Evolutionary conservation across 768 basidiomycete genomes (phyloP), one percentile per base, ranked within the genome.

Genomic region (Boletus subparvulus): DNA sequence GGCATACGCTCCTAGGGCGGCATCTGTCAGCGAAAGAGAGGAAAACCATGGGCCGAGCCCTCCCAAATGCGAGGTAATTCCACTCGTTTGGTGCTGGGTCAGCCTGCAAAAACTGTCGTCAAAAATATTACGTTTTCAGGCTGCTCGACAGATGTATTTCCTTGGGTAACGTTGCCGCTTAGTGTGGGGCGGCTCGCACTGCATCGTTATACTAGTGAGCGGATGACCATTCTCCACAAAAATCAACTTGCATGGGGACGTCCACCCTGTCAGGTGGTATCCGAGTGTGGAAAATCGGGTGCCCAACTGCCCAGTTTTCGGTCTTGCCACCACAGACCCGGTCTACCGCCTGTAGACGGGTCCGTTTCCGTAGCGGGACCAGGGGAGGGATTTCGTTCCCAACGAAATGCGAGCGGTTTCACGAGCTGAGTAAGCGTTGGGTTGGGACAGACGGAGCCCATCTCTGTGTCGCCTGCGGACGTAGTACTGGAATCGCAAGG

Each of bases 261-360:
- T 26, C 26, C 4, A 32, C 32, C 11, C 32, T 32, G 35, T 36
- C 47, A 65, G 12, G 35, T 21, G 3, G 50, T 13, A 21, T 56
- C 41, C 21, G 26, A 45, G 50, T 36, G 32, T 6, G 52, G 30
- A 33, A 16, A 10, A 39, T 59, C 47, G 10, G 66, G 66, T 17
- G 62, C 26, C 66, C 66, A 68, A 16, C 62, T 68, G 33, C 3
- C 40, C 28, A 68, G 45, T 33, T 55, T 69, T 14, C 24, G 54
- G 1, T 58, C 66, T 6, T 69, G 52, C 66, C 66, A 68, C 81
- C 81, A 83, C 17, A 83, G 56, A 0, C 74, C 75, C 1, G 80
- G 78, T 36, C 75, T 72, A 71, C 36, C 61, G 26, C n/a, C 42
- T 24, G 14, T 30, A 10, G 30, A 19, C 9, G 17, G 0, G 33